Base-by-base conservation (phyloP, 805 yeast genomes). In the Brettanomyces bruxellensis region DNA sequence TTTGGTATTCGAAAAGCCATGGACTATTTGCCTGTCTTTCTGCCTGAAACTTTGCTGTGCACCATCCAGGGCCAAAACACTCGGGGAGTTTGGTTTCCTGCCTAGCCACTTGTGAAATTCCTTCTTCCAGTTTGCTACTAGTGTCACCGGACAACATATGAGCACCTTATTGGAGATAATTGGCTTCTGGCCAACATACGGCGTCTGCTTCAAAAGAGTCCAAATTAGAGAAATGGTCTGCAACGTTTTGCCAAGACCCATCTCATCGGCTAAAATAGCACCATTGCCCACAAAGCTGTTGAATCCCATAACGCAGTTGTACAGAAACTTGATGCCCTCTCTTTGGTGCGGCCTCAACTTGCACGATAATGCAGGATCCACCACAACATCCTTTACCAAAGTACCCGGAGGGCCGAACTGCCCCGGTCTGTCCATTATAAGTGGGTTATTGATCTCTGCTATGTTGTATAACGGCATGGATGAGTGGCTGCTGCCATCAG, bases 241-340 rank as follows among this genome's bases (percentile, higher is more conserved):
- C 38, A 93, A 64, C 0, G 98, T 90, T 56, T 86, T 86, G 2
- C 96, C 96, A 14, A 93, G 68, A 0, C 99, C 99, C 99, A 93
- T 93, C 55, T 91, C 98, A 63, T 93, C 99, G 0, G 99, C 99
- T 39, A 93, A 63, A 4, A 93, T 65, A 2, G 91, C 90, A 0
- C 99, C 98, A 39, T 65, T 54, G 0, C 77, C 76, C 2, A 68
- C 67, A 22, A 64, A 64, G 4, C 71, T 73, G 25, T 75, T 66
- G 44, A 75, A 65, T 0, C 95, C 95, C 82, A 84, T 77, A 1
- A 90, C 75, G 54, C 96, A 86, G 47, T 85, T 83, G 59, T 87
- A 87, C 54, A 93, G 66, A 56, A 93, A 93, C 45, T 66, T 61
- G 0, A 91, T 86, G 2, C 96, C 99, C 52, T 84, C 90, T 12